A percentile compares a stretch with the other conserved stretches of the same genome.
Conservation (phyloP, 495 filamentous ascomycete species). For the Terfezia claveryi region DNA sequence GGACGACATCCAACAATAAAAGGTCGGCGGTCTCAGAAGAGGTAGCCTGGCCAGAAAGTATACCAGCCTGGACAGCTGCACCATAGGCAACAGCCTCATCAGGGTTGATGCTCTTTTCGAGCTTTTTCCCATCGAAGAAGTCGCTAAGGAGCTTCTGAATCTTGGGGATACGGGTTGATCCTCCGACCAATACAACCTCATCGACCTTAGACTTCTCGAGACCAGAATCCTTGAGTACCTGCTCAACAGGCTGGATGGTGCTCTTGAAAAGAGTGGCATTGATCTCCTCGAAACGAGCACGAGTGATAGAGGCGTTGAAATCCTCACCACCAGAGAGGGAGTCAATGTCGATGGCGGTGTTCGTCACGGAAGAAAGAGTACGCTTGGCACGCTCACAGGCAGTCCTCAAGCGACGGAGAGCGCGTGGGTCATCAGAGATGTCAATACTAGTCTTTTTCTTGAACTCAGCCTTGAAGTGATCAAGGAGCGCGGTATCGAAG, state of each 20-base stretch:
- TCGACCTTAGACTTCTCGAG: conserved; percentile 88
- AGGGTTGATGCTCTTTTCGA: conserved; percentile 98
- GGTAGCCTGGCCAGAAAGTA: conserved; percentile 89
- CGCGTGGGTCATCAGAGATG: conserved; percentile 74
- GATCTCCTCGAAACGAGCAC: conserved; percentile 97
- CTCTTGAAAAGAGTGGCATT: conserved; percentile 92
- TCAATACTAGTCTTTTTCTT: conserved; percentile 68
- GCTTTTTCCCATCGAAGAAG: conserved; percentile 98
- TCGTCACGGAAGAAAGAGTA: conserved; percentile 85
- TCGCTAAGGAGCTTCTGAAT: conserved; percentile 96
- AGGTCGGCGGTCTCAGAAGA: conserved; percentile 91
- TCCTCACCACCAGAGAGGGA: conserved; percentile 94
- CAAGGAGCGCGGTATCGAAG: conserved; percentile 93
- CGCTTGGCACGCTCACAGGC: conserved; percentile 99
- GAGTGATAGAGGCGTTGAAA: conserved; percentile 97
- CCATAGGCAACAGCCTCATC: conserved; percentile 98
- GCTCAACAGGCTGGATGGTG: conserved; percentile 94
- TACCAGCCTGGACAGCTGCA: conserved; percentile 95
- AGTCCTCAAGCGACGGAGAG: conserved; percentile 89
- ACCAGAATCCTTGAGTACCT: conserved; percentile 90
- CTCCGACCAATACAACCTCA: conserved; percentile 96
- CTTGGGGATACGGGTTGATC: conserved; percentile 96
- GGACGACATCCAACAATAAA: conserved; percentile 86
- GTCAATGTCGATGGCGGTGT: conserved; percentile 98
- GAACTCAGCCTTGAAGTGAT: conserved; percentile 92